Evolutionary conservation across 1,284 basidiomycete species (phyloP).

Genomic region (Apiotrichum gamsii): DNA sequence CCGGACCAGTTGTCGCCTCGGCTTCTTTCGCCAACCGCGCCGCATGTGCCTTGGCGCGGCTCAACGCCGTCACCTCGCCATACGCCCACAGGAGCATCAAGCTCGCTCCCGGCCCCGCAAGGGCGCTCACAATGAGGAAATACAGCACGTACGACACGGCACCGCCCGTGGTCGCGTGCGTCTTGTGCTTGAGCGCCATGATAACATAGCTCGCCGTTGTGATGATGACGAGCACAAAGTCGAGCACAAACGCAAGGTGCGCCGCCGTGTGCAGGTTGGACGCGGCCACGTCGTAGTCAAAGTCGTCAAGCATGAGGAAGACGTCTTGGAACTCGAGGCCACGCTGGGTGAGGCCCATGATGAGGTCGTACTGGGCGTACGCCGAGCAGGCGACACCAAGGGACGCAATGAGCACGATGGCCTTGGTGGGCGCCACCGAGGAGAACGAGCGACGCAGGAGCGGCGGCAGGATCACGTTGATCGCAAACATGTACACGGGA

Average conservation of each 20-base stretch:
- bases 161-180: not conserved
- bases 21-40: too few species aligned
- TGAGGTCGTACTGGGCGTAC: constrained; percentile 1
- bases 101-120: constrained; percentile 11
- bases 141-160: not conserved
- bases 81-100: constrained; percentile 13
- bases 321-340: constrained; percentile 1
- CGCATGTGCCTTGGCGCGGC: too few species aligned
- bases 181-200: constrained; percentile 3
- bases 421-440: not conserved
- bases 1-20: too few species aligned
- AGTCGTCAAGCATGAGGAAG: not conserved
- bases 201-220: constrained; percentile 3
- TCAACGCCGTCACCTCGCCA: constrained; percentile 7
- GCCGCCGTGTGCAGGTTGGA: not conserved
- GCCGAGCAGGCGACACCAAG: constrained; percentile 3
- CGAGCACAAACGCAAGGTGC: constrained; percentile 6
- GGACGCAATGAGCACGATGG: constrained; percentile 11
- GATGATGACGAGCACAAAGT: constrained; percentile 6
- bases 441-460: constrained; percentile 6
- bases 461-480: constrained; percentile 12
- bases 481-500: constrained; percentile 11
- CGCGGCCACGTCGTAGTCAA: not conserved
- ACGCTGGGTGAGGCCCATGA: not conserved
- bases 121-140: not conserved